Evolutionary conservation across 2,329 filamentous ascomycete species (phyloP), one percentile per base, ranked within the genome.

Genomic region (Aspergillus arachidicola): DNA sequence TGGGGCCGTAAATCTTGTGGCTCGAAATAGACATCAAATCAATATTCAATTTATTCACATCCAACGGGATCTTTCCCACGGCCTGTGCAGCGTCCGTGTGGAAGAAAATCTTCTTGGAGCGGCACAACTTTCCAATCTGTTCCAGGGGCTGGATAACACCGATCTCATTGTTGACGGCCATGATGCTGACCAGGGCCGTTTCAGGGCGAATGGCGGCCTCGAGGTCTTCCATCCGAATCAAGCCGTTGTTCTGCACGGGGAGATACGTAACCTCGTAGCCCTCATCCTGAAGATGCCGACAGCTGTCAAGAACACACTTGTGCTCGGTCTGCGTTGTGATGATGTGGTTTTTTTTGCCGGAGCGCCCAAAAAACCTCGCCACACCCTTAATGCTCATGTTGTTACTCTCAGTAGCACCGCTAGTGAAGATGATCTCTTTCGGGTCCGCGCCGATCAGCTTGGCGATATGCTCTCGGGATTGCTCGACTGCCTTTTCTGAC

Each of bases 301-400:
- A 98, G 81, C 94, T 97, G 81, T 99, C 95, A 58, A 99, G 85
- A 19, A 99, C 95, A 80, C 95, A 99, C 83, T 99, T 99, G 85
- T 99, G 95, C 81, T 99, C 95, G 0, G 95, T 99, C 82, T 98
- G 95, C 45, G 89, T 93, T 28, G 95, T 99, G 78, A 99, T 93
- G 74, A 99, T 94, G 80, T 99, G 95, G 82, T 91, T 97, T 88
- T 98, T 98, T 87, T 97, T 97, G 72, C 93, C 94, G 2, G 88
- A 89, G 62, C 92, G 88, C 69, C 93, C 93, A 77, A 97, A 97
- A 82, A 99, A 99, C 67, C 94, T 87, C 23, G 95, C 94, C 10
- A 99, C 94, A 67, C 95, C 95, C 82, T 99, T 99, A 82, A 99
- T 93, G 79, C 93, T 97, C 95, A 99, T 99, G 75, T 99, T 99